Evolutionary conservation across 129 eudicot species (phyloP), one percentile per base, ranked within the genome.

Genomic region (Centrapalus pauciflorus): DNA sequence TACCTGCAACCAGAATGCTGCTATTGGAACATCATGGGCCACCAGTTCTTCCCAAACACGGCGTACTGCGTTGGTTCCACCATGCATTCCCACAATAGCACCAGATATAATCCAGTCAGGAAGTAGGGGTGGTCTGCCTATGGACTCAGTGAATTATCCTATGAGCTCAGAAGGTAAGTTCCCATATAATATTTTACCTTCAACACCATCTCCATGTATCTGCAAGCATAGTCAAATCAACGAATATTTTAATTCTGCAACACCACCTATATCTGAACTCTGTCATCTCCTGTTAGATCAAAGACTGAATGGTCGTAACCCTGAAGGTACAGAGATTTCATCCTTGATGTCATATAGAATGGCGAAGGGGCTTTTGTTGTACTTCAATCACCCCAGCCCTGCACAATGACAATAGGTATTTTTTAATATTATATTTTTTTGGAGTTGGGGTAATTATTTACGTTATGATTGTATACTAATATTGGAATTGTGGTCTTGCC

Each of bases 1-100:
- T 76, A 89, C 97, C 97, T 94, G 99, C 84, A 94, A 81, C 99
- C 99, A 94, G 58, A 94, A 89, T 77, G 97, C 87, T 60, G 99
- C 86, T 61, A 93, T 71, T 28, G 99, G 99, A 38, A 90, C 89
- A 55, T 89, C 87, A 50, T 76, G 74, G 62, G 61, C 72, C 37
- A 64, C 75, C 45, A 94, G 75, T 40, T 80, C 54, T 2, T 86
- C 89, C 95, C 93, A 94, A 65, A 83, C 82, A 71, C 30, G 45
- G 6, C 90, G 86, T 33, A 94, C 99, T 23, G 60, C 48, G 73
- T 89, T 80, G 35, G 97, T 94, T 66, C 99, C 99, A 29, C 99
- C 99, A 83, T 94, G 99, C 96, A 94, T 86, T 43, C 99, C 99
- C 70, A 94, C 99, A 45, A 94, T 85, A 7, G 95, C 97, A 61